These are phyloP conservation scores for Pinus tabuliformis DNA, from an alignment of 75 land plant genomes.

Conservation along the genomic window DNA sequence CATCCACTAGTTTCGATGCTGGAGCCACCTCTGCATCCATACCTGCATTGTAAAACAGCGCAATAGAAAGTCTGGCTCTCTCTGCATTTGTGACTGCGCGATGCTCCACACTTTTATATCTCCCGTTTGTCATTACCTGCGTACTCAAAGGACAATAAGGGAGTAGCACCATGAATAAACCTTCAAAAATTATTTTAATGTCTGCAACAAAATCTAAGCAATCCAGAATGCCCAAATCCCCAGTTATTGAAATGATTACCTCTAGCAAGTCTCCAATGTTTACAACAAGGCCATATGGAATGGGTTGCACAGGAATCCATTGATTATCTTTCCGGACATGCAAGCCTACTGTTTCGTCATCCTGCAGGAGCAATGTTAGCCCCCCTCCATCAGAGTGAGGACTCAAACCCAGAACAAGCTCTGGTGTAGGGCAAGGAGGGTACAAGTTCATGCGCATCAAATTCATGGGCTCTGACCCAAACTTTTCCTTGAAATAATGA, in stretches of 20 bases:
- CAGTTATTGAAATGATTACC: neutral
- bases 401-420: slow-evolving; percentile 15
- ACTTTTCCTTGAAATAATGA: neutral
- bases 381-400: slow-evolving; percentile 26
- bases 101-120: slow-evolving; percentile 43
- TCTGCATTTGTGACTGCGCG: slow-evolving; percentile 32
- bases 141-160: too few relatives aligned
- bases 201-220: neutral
- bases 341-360: slow-evolving; percentile 19
- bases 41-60: slow-evolving; percentile 28
- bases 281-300: slow-evolving; percentile 13
- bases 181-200: neutral
- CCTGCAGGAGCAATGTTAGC: slow-evolving; percentile 14
- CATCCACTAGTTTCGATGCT: slow-evolving; percentile 24
- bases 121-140: slow-evolving; percentile 42
- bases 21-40: slow-evolving; percentile 20
- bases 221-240: too few relatives aligned
- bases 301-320: slow-evolving; percentile 27
- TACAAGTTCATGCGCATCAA: slow-evolving; percentile 17
- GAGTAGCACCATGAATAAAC: too few relatives aligned
- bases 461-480: neutral
- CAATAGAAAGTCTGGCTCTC: slow-evolving; percentile 23
- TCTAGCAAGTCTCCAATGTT: slow-evolving; percentile 27
- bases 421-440: slow-evolving; percentile 36
- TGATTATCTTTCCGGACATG: slow-evolving; percentile 17